A percentile compares a stretch with the other conserved stretches of the same genome.
These are phyloP conservation scores for Colletotrichum sp. DNA, from an alignment of 2,329 filamentous ascomycete genomes.

Conservation along the genomic window DNA sequence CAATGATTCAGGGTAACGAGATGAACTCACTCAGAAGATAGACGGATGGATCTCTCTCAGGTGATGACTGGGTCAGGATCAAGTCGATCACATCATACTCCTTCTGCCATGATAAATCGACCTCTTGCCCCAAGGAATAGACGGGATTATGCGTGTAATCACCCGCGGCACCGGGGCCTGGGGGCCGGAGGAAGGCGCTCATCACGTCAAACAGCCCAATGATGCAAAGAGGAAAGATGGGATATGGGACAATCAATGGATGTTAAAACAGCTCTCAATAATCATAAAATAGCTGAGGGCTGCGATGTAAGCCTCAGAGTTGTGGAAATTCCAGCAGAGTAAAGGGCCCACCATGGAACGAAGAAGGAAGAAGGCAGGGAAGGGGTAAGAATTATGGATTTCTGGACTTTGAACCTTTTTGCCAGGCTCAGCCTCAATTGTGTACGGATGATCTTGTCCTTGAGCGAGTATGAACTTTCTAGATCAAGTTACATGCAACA, in stretches of 20 bases:
- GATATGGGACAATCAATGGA: background rate
- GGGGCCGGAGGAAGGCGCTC: background rate
- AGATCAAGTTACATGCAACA: background rate
- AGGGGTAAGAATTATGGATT: background rate
- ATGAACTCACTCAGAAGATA: background rate
- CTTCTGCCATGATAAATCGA: background rate
- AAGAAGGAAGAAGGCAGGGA: background rate
- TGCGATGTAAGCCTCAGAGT: background rate
- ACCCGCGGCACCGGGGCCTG: background rate
- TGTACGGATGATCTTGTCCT: background rate
- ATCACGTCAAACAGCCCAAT: background rate
- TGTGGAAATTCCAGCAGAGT: background rate
- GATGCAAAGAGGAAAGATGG: background rate
- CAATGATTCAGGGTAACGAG: background rate
- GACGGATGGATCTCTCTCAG: background rate
- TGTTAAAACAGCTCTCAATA: rapidly evolving
- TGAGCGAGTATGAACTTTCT: background rate
- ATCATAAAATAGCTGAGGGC: rapidly evolving
- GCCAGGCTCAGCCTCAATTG: background rate
- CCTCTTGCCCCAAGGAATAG: background rate
- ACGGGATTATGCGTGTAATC: background rate
- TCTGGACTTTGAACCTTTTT: background rate
- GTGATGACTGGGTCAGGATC: background rate
- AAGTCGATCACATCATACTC: background rate
- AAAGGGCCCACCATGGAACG: background rate